Evolutionary conservation across 129 eudicot species (phyloP).

Genomic region (Centaurea solstitialis): DNA sequence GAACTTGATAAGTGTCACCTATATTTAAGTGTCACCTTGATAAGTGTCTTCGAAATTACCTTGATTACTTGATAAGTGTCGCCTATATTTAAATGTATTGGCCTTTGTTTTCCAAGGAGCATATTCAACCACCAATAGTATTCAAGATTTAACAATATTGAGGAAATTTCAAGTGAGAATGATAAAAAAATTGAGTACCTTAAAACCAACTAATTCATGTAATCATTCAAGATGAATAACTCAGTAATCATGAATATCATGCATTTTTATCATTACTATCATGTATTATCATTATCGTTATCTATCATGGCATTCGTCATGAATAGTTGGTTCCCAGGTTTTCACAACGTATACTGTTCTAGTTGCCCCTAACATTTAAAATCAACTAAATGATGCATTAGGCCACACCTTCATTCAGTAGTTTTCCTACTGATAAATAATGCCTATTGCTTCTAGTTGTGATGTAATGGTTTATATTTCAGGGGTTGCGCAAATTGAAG

Average conservation of each 20-base stretch:
- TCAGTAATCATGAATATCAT: background rate
- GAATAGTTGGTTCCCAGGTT: background rate
- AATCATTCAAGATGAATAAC: background rate
- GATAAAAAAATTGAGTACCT: background rate
- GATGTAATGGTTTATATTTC: conserved; percentile 18
- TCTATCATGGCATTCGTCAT: background rate
- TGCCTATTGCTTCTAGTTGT: background rate
- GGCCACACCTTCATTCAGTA: background rate
- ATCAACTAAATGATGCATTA: conserved; percentile 1
- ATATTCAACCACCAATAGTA: background rate
- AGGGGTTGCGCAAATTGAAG: conserved; percentile 79
- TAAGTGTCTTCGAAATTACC: no score
- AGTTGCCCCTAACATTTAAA: background rate
- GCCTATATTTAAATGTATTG: background rate
- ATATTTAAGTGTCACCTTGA: background rate
- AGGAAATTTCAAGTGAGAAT: background rate
- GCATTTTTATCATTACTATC: background rate
- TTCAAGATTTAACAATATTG: background rate
- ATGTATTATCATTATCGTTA: background rate
- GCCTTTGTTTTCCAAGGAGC: background rate
- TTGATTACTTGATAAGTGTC: no score
- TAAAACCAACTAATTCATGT: background rate
- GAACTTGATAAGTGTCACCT: background rate
- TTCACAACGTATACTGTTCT: background rate
- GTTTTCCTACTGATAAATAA: background rate